Evolutionary conservation across 1,139 yeast genomes (phyloP), one percentile per base, ranked within the genome.

Genomic region (Blastobotrys indianensis): DNA sequence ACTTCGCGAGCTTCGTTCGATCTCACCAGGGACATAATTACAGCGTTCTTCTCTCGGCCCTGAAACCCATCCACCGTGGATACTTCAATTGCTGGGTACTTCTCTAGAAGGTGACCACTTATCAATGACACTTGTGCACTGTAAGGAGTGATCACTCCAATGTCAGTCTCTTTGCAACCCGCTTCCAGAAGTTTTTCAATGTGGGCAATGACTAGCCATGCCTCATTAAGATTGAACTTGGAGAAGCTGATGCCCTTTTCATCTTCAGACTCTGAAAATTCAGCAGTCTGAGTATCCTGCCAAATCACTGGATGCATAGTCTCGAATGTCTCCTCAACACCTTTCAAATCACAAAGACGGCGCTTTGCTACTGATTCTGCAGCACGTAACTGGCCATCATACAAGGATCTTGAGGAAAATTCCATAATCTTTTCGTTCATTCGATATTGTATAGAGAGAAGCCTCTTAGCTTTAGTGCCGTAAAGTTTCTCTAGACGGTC

Each of bases 11-110:
- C 57, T 39, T 75, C 75, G 59, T 88, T 88, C 12, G 94, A 83
- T 45, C 96, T 69, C 1, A 87, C 96, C 48, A 88, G 64, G 0
- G 94, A 78, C n/a, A 88, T 72, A 1, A 88, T 73, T 3, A 88
- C 83, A 25, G 85, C 81, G 50, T 88, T 94, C 60, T 88, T 88
- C 61, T 88, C 97, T 48, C 95, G 73, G 0, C 97, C 97, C 66
- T 88, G 97, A 60, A 85, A 88, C 15, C 94, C 95, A 65, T 86
- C 88, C n/a, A 87, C 88, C 0, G 92, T 85, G 37, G 92, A 84
- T 39, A 87, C 80, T 58, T 87, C 96, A 44, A 92, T 65, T 3
- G 73, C 74, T 31, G 82, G 82, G 41, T 75, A 79, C 12, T 62
- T 62, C 15, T 55, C 51, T 12, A 57, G 41, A 17, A n/a, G n/a